Base-by-base conservation (phyloP, 2,329 filamentous ascomycete genomes). In the Trichophaea hybrida region DNA sequence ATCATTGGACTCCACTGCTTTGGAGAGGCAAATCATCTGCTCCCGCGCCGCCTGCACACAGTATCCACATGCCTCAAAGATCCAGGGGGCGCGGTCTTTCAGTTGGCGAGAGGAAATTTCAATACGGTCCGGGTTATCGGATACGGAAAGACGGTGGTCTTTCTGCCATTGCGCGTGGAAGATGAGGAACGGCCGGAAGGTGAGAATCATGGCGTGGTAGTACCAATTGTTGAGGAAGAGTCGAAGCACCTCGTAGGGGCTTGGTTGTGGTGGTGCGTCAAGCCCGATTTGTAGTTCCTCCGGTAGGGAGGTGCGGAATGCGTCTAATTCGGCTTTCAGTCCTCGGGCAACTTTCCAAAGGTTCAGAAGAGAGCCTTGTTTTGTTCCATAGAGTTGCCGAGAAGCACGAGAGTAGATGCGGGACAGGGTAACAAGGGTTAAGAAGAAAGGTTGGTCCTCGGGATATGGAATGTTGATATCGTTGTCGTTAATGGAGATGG, bases 191-290 rank as follows among this genome's bases (percentile, higher is more conserved):
- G 53, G 53, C 7, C 53, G 53, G 53, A 55, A 55, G 35, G 31
- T 55, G 6, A 55, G 53, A 2, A 55, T 43, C 31, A 46, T 8
- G 34, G 38, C 15, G 53, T 55, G 53, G 35, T 55, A 55, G 35
- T 24, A 55, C 53, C 53, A 55, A 31, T 55, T 55, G 53, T 46
- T 46, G 35, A 55, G 24, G 53, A 55, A 55, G 53, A 55, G 53
- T 10, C 33, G 17, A 7, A 34, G 37, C n/a, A 55, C 53, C n/a
- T 46, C 53, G 35, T 13, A 10, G 5, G 35, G 5, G 2, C 35
- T 12, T 13, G 35, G 15, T 32, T 44, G 4, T 7, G 15, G 7
- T 34, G 37, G 35, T 8, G 53, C 40, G 2, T 40, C 15, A 1
- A 35, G 53, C 12, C 53, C 53, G 35, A 55, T 17, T 12, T 31